These are phyloP conservation scores for Tolypocladium cylindrosporum DNA, from an alignment of 2,329 filamentous ascomycete species.

Conservation along the genomic window DNA sequence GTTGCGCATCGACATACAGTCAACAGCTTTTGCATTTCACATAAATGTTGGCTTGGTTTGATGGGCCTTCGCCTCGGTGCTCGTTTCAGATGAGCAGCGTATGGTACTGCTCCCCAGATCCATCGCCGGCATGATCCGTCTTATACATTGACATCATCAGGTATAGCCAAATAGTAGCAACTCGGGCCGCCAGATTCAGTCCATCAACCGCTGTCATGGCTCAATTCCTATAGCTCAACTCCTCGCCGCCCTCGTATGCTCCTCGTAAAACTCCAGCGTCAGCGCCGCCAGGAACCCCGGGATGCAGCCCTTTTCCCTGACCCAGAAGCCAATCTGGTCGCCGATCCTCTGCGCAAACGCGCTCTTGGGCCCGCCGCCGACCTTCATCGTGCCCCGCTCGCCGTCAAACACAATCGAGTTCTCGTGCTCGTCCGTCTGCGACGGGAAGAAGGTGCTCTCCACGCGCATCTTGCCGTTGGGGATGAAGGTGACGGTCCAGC, in stretches of 20 bases:
- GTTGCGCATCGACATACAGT: neutral
- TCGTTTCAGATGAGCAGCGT: neutral
- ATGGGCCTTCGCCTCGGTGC: neutral
- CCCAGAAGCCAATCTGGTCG: conserved; percentile 90
- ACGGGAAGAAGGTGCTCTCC: conserved; percentile 74
- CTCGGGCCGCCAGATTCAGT: neutral
- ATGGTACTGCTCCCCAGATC: neutral
- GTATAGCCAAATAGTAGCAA: neutral
- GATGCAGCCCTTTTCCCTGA: conserved; percentile 85
- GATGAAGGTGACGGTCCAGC: conserved; percentile 92
- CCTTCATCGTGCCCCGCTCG: conserved; percentile 95
- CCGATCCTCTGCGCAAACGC: conserved; percentile 77
- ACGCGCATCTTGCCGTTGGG: conserved; percentile 95
- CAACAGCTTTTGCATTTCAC: neutral
- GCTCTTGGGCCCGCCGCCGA: conserved; percentile 79
- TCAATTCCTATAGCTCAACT: conserved; percentile 2
- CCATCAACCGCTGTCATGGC: neutral
- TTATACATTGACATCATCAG: neutral
- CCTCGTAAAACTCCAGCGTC: conserved; percentile 88
- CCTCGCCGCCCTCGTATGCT: conserved; percentile 24
- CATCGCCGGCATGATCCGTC: neutral
- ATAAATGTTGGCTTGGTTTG: neutral
- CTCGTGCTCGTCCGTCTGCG: conserved; percentile 56
- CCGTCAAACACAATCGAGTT: conserved; percentile 79
- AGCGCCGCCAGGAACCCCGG: conserved; percentile 86